Conservation (phyloP, 345 rosid species). For the Odontarrhena argentea region DNA sequence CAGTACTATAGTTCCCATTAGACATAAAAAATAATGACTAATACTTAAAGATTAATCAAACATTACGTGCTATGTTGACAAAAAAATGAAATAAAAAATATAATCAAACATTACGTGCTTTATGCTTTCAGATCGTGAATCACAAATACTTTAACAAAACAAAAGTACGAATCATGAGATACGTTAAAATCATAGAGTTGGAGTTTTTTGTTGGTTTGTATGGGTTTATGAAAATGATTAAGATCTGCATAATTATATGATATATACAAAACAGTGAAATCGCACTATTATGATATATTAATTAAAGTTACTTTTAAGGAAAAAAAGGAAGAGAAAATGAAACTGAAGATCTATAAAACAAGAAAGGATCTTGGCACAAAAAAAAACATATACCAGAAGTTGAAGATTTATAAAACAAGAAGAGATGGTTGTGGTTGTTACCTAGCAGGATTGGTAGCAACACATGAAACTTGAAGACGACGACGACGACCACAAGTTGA, state of each 20-base stretch:
- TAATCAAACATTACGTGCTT: background rate
- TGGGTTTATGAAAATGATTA: slow-evolving; percentile 1
- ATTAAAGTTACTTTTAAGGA: background rate
- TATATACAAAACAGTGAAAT: slow-evolving; percentile 11
- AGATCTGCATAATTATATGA: slow-evolving; percentile 3
- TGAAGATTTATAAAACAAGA: background rate
- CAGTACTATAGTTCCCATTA: slow-evolving; percentile 18
- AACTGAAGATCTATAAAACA: slow-evolving; percentile 29
- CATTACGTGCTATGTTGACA: background rate
- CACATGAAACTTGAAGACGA: slow-evolving; percentile 38
- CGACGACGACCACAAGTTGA: slow-evolving; percentile 24
- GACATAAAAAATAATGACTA: slow-evolving; percentile 6
- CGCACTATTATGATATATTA: background rate
- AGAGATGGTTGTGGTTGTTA: background rate
- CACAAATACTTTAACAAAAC: slow-evolving; percentile 4
- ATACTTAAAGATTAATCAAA: background rate
- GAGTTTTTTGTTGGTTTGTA: too few relatives aligned
- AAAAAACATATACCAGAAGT: background rate
- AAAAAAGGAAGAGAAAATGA: background rate
- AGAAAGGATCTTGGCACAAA: background rate
- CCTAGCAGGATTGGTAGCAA: slow-evolving; percentile 31
- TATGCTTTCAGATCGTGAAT: slow-evolving; percentile 4
- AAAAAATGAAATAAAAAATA: background rate
- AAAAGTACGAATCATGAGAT: background rate
- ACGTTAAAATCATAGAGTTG: background rate